phyloP scores from a whole-genome alignment of 306 rosid genomes.

The Argentina anserina region DNA sequence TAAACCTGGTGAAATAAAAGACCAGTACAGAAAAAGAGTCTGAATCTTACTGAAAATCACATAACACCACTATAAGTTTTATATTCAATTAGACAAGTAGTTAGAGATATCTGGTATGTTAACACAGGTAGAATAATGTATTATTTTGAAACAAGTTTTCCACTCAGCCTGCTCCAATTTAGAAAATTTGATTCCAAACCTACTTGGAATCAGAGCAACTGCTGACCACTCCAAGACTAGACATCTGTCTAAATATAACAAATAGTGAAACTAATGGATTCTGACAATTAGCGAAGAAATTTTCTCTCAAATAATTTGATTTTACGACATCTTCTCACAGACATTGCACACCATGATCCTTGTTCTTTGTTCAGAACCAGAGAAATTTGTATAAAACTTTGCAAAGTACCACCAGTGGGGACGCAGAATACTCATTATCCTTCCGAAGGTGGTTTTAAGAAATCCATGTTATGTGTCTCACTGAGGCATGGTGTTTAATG shows the following conservation, averaged over 20 bases:
- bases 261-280: neutral
- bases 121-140: neutral
- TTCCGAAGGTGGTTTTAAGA: too few relatives aligned
- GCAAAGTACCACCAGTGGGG: too few relatives aligned
- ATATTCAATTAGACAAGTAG: neutral
- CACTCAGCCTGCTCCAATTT: neutral
- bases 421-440: too few relatives aligned
- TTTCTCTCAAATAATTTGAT: neutral
- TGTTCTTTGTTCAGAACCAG: neutral
- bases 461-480: too few relatives aligned
- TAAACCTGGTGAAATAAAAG: constrained; percentile 4
- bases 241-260: neutral
- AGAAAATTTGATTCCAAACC: neutral
- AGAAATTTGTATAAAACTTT: neutral
- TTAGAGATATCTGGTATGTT: neutral
- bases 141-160: neutral
- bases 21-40: neutral
- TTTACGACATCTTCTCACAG: too few relatives aligned
- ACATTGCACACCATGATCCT: neutral
- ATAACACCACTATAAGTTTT: neutral
- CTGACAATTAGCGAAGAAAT: neutral
- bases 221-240: neutral
- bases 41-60: neutral
- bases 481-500: too few relatives aligned
- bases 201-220: neutral